phyloP scores from a whole-genome alignment of 2,329 filamentous ascomycete genomes.

The Pseudogymnoascus sp. region DNA sequence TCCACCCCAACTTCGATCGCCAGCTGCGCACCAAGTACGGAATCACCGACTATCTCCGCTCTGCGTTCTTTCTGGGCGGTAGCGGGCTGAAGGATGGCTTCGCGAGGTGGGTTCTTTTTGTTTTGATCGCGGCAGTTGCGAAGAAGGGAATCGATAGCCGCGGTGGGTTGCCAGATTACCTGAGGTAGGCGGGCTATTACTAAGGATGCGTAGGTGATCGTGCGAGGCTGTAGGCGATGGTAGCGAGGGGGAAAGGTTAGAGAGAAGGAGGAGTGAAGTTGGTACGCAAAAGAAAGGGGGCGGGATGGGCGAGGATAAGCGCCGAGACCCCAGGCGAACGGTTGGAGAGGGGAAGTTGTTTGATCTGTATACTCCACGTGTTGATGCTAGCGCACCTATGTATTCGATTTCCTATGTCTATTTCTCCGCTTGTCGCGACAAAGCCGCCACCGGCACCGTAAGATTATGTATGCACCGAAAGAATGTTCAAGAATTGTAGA shows the following conservation, averaged over 20 bases:
- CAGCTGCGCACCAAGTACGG: slow-evolving; percentile 46
- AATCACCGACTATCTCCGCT: slow-evolving; percentile 45
- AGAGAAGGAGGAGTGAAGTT: background rate
- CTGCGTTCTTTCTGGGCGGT: slow-evolving; percentile 46
- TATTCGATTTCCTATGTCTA: slow-evolving; percentile 3
- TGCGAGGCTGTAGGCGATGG: background rate
- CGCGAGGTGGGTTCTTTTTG: slow-evolving; percentile 43
- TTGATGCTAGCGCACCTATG: background rate
- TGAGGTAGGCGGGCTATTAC: slow-evolving; percentile 5
- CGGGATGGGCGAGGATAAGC: background rate
- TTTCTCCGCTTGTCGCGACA: background rate
- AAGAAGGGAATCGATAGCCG: slow-evolving; percentile 15
- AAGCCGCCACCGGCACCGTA: background rate
- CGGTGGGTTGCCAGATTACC: slow-evolving; percentile 10
- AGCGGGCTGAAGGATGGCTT: slow-evolving; percentile 43
- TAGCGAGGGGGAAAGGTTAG: background rate
- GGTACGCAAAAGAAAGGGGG: background rate
- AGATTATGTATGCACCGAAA: background rate
- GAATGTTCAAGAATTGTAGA: background rate
- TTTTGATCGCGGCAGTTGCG: slow-evolving; percentile 27
- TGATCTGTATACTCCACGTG: background rate
- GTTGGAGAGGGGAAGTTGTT: background rate
- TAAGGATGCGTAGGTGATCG: background rate
- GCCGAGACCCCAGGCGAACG: background rate
- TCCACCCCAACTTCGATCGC: slow-evolving; percentile 55